phyloP scores from a whole-genome alignment of 345 rosid species.

The Sapria himalayana region DNA sequence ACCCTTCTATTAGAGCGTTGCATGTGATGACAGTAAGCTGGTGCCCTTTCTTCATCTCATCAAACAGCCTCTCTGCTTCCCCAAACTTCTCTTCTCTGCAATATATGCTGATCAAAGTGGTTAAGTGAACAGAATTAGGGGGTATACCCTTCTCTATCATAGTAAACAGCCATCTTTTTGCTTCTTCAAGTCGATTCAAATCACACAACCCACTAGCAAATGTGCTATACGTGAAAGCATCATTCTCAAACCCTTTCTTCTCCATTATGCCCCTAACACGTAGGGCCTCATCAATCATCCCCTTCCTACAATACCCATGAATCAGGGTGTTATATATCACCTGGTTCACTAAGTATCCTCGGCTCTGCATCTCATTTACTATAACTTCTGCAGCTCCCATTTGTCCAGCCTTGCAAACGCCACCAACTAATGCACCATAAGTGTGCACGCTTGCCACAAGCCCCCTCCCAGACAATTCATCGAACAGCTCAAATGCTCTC shows the following conservation, averaged over 20 bases:
- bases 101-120: constrained; percentile 50
- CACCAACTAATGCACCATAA: constrained; percentile 52
- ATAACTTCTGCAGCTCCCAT: constrained; percentile 56
- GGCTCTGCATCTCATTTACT: constrained; percentile 53
- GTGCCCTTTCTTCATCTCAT: constrained; percentile 36
- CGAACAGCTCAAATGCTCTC: constrained; percentile 49
- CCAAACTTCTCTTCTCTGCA: constrained; percentile 66
- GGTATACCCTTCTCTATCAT: constrained; percentile 32
- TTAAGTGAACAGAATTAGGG: constrained; percentile 35
- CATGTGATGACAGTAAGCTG: constrained; percentile 34
- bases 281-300: constrained; percentile 55
- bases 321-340: constrained; percentile 52
- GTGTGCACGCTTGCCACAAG: constrained; percentile 36
- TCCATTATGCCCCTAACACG: constrained; percentile 30
- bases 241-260: constrained; percentile 46
- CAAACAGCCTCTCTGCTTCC: constrained; percentile 48
- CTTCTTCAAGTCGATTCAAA: constrained; percentile 40
- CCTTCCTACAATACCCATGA: constrained; percentile 44
- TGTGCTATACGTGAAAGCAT: constrained; percentile 35
- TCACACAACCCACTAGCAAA: constrained; percentile 44
- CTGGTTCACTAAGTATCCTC: constrained; percentile 24
- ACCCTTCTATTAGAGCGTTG: constrained; percentile 51
- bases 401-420: constrained; percentile 60
- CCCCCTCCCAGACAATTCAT: constrained; percentile 47
- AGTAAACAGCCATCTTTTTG: constrained; percentile 33